Conservation (phyloP, 163 green algal genomes). For the Trebouxia gelatinosa region DNA sequence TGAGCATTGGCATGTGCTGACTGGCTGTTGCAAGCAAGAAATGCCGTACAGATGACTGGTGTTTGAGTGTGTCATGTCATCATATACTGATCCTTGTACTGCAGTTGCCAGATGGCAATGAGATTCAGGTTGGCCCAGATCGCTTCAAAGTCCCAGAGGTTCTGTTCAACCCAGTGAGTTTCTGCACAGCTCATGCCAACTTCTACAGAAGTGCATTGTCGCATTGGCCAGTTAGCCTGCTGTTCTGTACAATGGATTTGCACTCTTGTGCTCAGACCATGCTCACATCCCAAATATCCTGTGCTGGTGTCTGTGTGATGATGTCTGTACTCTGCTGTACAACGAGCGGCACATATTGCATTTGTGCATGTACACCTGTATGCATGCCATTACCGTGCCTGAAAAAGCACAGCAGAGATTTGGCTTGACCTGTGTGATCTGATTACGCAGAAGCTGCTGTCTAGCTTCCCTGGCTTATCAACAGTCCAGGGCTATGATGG, state of each 20-base stretch:
- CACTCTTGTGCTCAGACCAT: neutral
- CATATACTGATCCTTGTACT: no score
- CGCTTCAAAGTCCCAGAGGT: slow-evolving; percentile 85
- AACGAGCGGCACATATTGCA: no score
- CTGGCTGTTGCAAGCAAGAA: neutral
- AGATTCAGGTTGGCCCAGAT: slow-evolving; percentile 86
- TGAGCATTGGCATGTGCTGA: no score
- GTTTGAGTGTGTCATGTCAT: neutral
- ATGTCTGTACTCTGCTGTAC: no score
- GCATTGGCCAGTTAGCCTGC: neutral
- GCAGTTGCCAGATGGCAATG: slow-evolving; percentile 91
- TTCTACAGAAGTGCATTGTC: slow-evolving; percentile 11
- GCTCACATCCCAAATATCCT: no score
- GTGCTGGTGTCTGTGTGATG: no score
- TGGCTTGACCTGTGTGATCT: neutral
- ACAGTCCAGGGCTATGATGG: slow-evolving; percentile 33
- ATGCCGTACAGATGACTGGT: neutral
- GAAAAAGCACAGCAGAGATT: neutral
- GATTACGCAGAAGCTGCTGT: slow-evolving; percentile 27
- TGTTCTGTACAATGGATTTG: neutral
- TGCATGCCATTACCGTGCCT: neutral
- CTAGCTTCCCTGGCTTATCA: slow-evolving; percentile 16
- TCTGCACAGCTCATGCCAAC: slow-evolving; percentile 3
- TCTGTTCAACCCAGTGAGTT: slow-evolving; percentile 70
- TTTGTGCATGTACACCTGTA: no score